Base-by-base conservation (phyloP, 345 rosid genomes). In the Litchi chinensis region DNA sequence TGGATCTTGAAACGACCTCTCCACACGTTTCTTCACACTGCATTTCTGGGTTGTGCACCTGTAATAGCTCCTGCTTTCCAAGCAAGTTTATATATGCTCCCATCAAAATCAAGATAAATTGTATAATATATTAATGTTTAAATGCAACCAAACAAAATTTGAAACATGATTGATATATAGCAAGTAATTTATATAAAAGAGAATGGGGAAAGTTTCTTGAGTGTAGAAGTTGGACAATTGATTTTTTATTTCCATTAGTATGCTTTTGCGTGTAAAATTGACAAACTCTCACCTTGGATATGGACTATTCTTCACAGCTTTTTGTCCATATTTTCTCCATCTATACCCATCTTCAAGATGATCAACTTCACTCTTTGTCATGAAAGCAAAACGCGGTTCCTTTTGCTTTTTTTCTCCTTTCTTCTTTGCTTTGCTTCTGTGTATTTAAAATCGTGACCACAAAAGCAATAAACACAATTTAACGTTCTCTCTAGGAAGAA, bases 291-390 rank as follows among this genome's bases (percentile, higher is more conserved):
- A 93, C 95, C 95, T 91, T 71, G 95, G 94, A 71, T 83, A 90
- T 73, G 93, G 91, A 77, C 95, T 93, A 41, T 93, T 90, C 79
- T 93, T 91, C 16, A 93, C 97, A 39, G 97, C 97, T 60, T 93
- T 93, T 78, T 93, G 97, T 77, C 97, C 97, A 75, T 93, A 93
- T 85, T 93, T 93, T 86, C 97, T 91, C 97, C 97, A 93, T 76
- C 97, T 82, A 68, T 91, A 93, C 39, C 95, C 97, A 82, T 93
- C 97, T 87, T 93, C 97, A 59, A 93, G 94, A 86, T 91, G 88
- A 88, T 93, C 97, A 70, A 90, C 87, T 69, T 93, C 97, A 52
- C 93, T 93, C 85, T 86, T 91, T 40, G 97, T 93, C 97, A 93
- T 84, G 86, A 93, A 93, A 32, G 97, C 93, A 83, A 89, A 85